Conservation (phyloP, 495 filamentous ascomycete genomes). For the Cetradonia linearis region DNA sequence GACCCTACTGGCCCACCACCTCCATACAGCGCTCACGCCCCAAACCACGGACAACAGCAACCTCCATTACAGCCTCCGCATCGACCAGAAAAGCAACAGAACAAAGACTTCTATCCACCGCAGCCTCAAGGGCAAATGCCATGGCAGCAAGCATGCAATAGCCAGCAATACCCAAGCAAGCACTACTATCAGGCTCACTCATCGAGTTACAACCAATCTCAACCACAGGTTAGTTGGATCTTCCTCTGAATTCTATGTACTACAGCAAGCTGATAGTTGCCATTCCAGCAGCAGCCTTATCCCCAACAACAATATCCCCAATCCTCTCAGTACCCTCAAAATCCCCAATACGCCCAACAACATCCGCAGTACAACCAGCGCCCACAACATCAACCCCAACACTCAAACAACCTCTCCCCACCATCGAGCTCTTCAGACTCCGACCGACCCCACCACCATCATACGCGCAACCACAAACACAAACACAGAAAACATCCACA, state of each 20-base stretch:
- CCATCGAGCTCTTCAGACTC: constrained; percentile 6
- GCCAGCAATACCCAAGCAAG: constrained; percentile 19
- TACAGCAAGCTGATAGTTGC: not conserved
- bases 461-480: constrained; percentile 1
- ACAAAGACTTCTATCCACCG: constrained; percentile 7
- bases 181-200: constrained; percentile 18
- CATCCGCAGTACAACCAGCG: constrained; percentile 1
- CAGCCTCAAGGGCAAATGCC: constrained; percentile 10
- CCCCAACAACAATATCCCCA: constrained; percentile 10
- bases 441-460: constrained; percentile 13
- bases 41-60: constrained; percentile 16
- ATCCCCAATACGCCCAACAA: constrained; percentile 15
- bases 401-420: constrained; percentile 1
- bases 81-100: constrained; percentile 13
- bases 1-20: constrained; percentile 19
- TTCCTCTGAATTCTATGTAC: not conserved
- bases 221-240: constrained; percentile 11
- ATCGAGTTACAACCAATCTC: constrained; percentile 6
- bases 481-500: constrained; percentile 1
- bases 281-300: constrained; percentile 1
- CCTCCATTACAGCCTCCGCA: constrained; percentile 11
- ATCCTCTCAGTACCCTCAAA: constrained; percentile 2
- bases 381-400: constrained; percentile 1
- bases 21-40: constrained; percentile 20
- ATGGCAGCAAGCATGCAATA: constrained; percentile 20